Evolutionary conservation across 306 rosid genomes (phyloP), one percentile per base, ranked within the genome.

Genomic region (cucumber (Cucumis sativus)): DNA sequence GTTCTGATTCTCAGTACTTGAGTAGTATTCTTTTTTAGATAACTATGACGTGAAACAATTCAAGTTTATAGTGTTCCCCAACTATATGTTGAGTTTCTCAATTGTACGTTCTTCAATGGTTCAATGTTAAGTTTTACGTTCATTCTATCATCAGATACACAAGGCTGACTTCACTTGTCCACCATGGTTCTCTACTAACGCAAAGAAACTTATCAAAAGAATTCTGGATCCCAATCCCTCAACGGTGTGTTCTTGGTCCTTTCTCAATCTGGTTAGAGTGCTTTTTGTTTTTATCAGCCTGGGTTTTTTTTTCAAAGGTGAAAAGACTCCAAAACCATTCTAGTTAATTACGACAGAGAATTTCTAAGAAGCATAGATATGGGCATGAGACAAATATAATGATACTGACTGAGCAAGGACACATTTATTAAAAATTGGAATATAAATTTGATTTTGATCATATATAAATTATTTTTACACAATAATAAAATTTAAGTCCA

Each of bases 161-260:
- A 95, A 92, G 88, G 98, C 98, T 40, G 96, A 95, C 2, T 95
- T 92, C 82, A 80, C 86, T 0, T 85, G 89, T 78, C 98, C 98
- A 59, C 90, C 97, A 43, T 95, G 98, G 98, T 95, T 92, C 88
- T 95, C 98, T 80, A 43, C 98, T 55, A 88, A 90, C 77, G 97
- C 89, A 78, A 95, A 92, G 87, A 92, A 90, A 80, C 84, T 95
- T 82, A 92, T 95, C 70, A 88, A 87, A 68, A 88, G 92, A 88
- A 92, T 95, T 80, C 88, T 95, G 83, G 98, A 95, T 79, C 98
- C 98, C 18, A 87, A 84, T 82, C 97, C 98, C 63, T 69, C 83
- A 58, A 84, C 93, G 12, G 98, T 95, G 87, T 74, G 96, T 58
- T 66, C 59, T 82, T 77, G 62, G 59, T 80, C 74, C 68, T 7